Conservation (phyloP, 2,329 filamentous ascomycete genomes). For the Knufia petricola region DNA sequence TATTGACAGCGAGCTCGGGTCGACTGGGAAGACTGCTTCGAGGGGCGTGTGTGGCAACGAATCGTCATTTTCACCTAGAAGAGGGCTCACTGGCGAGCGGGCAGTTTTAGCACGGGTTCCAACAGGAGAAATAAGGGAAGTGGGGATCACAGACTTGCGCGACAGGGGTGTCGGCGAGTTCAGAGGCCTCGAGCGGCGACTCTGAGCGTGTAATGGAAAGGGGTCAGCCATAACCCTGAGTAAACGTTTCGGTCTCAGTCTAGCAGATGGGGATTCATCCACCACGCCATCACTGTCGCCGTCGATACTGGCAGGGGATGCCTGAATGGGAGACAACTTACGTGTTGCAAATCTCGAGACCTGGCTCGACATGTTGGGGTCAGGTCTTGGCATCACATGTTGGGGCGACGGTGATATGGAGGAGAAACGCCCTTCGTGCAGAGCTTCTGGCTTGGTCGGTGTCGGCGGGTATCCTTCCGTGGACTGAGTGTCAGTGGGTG, state of each 20-base stretch:
- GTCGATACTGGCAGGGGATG: slow-evolving; percentile 23
- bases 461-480: slow-evolving; percentile 73
- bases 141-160: slow-evolving; percentile 27
- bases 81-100: slow-evolving; percentile 51
- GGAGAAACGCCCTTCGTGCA: slow-evolving; percentile 11
- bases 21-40: slow-evolving; percentile 63
- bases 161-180: slow-evolving; percentile 34
- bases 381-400: slow-evolving; percentile 6
- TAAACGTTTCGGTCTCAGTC: slow-evolving; percentile 27
- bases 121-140: slow-evolving; percentile 27
- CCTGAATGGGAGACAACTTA: slow-evolving; percentile 29
- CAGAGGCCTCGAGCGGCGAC: slow-evolving; percentile 31
- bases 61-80: slow-evolving; percentile 45
- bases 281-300: slow-evolving; percentile 28
- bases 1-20: slow-evolving; percentile 75
- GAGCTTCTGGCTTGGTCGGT: slow-evolving; percentile 59
- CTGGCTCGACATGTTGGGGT: slow-evolving; percentile 11
- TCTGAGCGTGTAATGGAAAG: slow-evolving; percentile 29
- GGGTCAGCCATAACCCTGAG: slow-evolving; percentile 26
- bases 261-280: slow-evolving; percentile 27
- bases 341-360: slow-evolving; percentile 24
- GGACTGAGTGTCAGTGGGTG: slow-evolving; percentile 47
- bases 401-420: slow-evolving; percentile 23
- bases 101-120: slow-evolving; percentile 45
- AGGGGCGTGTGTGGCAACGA: slow-evolving; percentile 67